Evolutionary conservation across 192 early-diverging fungal genomes (phyloP).

Genomic region (Linderina pennispora): DNA sequence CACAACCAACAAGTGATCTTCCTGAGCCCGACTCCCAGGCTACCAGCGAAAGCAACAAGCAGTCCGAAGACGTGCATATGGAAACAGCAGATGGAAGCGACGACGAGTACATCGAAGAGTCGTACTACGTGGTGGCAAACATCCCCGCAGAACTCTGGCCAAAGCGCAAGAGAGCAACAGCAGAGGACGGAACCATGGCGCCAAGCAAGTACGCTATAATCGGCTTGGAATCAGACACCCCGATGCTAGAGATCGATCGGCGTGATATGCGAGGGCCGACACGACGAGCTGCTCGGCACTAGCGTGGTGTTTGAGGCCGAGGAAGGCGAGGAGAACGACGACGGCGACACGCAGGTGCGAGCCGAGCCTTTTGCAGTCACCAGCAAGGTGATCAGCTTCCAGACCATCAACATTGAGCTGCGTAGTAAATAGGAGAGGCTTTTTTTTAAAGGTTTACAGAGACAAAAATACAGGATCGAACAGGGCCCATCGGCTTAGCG

Average conservation of each 20-base stretch:
- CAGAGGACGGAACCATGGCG: not conserved
- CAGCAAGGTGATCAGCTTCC: conserved; percentile 22
- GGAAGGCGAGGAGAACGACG: conserved; percentile 1
- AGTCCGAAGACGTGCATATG: too few relatives aligned
- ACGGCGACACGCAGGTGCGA: not conserved
- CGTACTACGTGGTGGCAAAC: conserved; percentile 25
- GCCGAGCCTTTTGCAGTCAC: conserved; percentile 21
- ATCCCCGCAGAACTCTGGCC: conserved; percentile 10
- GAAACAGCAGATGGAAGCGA: conserved; percentile 1
- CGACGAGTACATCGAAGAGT: conserved; percentile 29
- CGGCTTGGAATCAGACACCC: conserved; percentile 27
- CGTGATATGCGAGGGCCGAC: conserved; percentile 16
- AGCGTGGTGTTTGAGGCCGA: conserved; percentile 26
- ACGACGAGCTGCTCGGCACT: conserved; percentile 35
- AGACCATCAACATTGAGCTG: conserved; percentile 10
- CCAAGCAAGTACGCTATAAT: conserved; percentile 26
- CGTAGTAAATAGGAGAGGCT: not conserved
- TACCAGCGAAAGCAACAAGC: too few relatives aligned
- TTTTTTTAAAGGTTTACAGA: too few relatives aligned
- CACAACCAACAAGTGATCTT: too few relatives aligned
- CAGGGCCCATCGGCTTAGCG: conserved; percentile 1
- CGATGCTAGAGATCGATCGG: conserved; percentile 39
- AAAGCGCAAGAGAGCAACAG: not conserved
- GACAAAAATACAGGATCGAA: not conserved
- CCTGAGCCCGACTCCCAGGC: too few relatives aligned